Evolutionary conservation across 805 yeast genomes (phyloP).

Genomic region (Brettanomyces naardenensis): DNA sequence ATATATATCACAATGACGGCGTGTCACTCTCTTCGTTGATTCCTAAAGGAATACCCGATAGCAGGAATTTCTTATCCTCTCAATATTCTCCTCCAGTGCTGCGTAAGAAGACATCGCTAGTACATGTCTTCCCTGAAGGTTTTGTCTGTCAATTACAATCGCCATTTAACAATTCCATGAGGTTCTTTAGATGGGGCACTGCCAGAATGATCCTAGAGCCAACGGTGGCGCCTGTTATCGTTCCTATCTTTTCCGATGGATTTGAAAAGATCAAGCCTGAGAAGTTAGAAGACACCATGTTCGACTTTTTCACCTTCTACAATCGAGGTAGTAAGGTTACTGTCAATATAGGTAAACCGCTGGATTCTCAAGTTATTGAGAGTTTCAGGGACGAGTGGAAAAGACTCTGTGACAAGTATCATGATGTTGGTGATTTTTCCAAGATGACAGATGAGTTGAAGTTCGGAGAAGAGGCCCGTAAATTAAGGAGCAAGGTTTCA

Average conservation of each 20-base stretch:
- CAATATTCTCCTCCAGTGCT: conserved; percentile 47
- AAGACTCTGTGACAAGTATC: conserved; percentile 44
- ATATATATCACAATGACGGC: conserved; percentile 18
- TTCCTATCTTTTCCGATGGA: conserved; percentile 82
- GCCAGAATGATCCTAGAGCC: conserved; percentile 78
- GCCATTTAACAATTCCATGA: conserved; percentile 79
- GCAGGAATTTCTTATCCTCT: conserved; percentile 17
- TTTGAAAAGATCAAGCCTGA: conserved; percentile 87
- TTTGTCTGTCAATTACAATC: conserved; percentile 78
- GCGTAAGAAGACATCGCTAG: conserved; percentile 71
- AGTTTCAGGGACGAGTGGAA: conserved; percentile 66
- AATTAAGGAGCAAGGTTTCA: conserved; percentile 65
- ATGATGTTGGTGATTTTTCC: conserved; percentile 40
- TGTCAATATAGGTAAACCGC: conserved; percentile 63
- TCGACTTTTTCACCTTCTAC: conserved; percentile 35
- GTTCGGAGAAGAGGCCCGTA: conserved; percentile 54
- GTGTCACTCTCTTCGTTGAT: background rate
- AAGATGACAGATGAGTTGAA: conserved; percentile 59
- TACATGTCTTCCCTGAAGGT: conserved; percentile 93
- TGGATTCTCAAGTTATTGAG: conserved; percentile 53
- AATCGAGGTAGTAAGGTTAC: conserved; percentile 61
- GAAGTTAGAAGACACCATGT: conserved; percentile 45
- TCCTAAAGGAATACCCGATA: background rate
- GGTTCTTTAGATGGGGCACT: conserved; percentile 95
- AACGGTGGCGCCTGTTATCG: conserved; percentile 72